These are phyloP conservation scores for Starmerella khaoyaiensis DNA, from an alignment of 805 yeast genomes.

Conservation along the genomic window DNA sequence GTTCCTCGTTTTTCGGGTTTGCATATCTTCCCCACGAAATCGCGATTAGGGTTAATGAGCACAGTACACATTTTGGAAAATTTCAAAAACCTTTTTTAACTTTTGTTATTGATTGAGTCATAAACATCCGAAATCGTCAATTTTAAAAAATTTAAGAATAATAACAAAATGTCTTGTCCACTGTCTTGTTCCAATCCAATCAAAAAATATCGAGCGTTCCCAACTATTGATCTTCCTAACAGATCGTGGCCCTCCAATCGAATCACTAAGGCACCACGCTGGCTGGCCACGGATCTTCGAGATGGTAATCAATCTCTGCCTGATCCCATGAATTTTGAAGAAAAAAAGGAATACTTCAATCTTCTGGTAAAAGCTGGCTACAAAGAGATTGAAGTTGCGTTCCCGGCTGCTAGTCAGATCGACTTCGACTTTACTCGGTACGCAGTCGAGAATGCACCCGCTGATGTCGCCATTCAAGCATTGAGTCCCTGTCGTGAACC, in stretches of 20 bases:
- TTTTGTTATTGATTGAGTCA: no score
- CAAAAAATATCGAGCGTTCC: slow-evolving; percentile 46
- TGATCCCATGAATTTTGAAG: slow-evolving; percentile 75
- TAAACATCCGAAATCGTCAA: no score
- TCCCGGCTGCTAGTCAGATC: slow-evolving; percentile 67
- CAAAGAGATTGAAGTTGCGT: slow-evolving; percentile 73
- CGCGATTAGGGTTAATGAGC: background rate
- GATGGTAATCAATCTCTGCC: slow-evolving; percentile 80
- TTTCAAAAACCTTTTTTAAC: slow-evolving; percentile 4
- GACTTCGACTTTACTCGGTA: slow-evolving; percentile 71
- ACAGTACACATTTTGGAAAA: background rate
- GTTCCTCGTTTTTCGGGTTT: no score
- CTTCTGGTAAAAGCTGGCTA: slow-evolving; percentile 61
- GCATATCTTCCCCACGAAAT: background rate
- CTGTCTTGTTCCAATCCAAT: slow-evolving; percentile 10
- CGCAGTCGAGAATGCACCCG: slow-evolving; percentile 63
- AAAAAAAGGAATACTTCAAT: slow-evolving; percentile 56
- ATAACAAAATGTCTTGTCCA: slow-evolving; percentile 8
- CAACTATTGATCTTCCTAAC: slow-evolving; percentile 41
- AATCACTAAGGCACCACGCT: slow-evolving; percentile 54
- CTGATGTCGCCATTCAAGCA: slow-evolving; percentile 64
- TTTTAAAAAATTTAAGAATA: background rate
- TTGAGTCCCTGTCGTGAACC: slow-evolving; percentile 67
- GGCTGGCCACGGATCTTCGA: slow-evolving; percentile 72
- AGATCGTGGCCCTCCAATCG: slow-evolving; percentile 59